phyloP scores from a whole-genome alignment of 345 rosid species.

The Arabidopsis arenosa region DNA sequence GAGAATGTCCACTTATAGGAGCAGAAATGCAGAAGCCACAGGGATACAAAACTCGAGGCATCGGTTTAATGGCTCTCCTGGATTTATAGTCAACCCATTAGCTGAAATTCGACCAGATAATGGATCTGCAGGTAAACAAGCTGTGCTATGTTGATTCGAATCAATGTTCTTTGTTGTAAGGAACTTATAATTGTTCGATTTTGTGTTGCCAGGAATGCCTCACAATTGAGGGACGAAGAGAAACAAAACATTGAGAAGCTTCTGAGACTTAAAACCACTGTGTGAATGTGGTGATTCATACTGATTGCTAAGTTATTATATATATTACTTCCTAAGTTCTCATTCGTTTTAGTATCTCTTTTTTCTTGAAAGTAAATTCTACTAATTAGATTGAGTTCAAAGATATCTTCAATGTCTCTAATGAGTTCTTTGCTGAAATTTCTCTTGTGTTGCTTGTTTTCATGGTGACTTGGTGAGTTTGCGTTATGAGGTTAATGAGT shows the following conservation, averaged over 20 bases:
- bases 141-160: not conserved
- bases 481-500: conserved; percentile 7
- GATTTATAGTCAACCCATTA: conserved; percentile 82
- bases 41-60: conserved; percentile 56
- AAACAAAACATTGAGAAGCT: conserved; percentile 13
- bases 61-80: conserved; percentile 56
- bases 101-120: conserved; percentile 64
- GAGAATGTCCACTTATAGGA: conserved; percentile 52
- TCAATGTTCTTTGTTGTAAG: conserved; percentile 2
- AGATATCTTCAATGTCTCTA: conserved; percentile 4
- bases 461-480: conserved; percentile 1
- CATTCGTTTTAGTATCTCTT: conserved; percentile 3
- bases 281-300: conserved; percentile 40
- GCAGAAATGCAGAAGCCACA: conserved; percentile 46
- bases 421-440: conserved; percentile 7
- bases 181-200: not conserved
- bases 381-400: conserved; percentile 7
- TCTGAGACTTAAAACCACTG: conserved; percentile 24
- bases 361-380: conserved; percentile 21
- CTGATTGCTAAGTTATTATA: conserved; percentile 26
- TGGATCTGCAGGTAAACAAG: conserved; percentile 29
- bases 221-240: conserved; percentile 31
- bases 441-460: not conserved
- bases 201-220: conserved; percentile 33
- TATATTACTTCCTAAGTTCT: not conserved